Percentiles rank a stretch among this genome's conserved stretches.
phyloP scores from a whole-genome alignment of 2,329 filamentous ascomycete genomes.

The Diaporthe velutina region DNA sequence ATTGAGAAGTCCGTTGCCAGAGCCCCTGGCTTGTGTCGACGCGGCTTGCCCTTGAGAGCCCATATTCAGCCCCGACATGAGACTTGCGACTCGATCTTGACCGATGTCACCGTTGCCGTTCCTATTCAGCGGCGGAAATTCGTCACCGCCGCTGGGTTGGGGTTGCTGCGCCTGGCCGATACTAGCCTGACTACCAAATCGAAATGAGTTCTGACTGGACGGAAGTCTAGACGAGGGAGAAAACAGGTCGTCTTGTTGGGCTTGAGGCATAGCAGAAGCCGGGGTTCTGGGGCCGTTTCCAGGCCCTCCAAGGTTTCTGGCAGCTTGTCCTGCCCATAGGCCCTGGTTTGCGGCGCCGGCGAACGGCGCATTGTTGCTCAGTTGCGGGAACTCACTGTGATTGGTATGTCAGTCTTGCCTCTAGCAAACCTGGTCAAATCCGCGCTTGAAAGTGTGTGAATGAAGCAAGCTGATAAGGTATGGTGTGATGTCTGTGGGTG shows the following conservation, averaged over 20 bases:
- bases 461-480: background rate
- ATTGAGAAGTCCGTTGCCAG: slow-evolving; percentile 73
- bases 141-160: slow-evolving; percentile 65
- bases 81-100: slow-evolving; percentile 64
- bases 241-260: slow-evolving; percentile 63
- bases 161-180: slow-evolving; percentile 59
- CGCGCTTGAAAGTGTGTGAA: no score
- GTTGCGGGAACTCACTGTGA: slow-evolving; percentile 73
- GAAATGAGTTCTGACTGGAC: slow-evolving; percentile 62
- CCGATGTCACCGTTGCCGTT: slow-evolving; percentile 69
- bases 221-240: slow-evolving; percentile 52
- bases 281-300: slow-evolving; percentile 61
- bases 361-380: slow-evolving; percentile 67
- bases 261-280: slow-evolving; percentile 62
- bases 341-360: slow-evolving; percentile 62
- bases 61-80: slow-evolving; percentile 64
- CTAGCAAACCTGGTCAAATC: background rate
- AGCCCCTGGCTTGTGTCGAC: slow-evolving; percentile 57
- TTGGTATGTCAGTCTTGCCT: slow-evolving; percentile 43
- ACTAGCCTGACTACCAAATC: slow-evolving; percentile 64
- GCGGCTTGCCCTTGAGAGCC: slow-evolving; percentile 59
- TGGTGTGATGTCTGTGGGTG: background rate
- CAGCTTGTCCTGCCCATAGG: slow-evolving; percentile 66
- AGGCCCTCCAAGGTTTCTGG: slow-evolving; percentile 61
- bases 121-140: slow-evolving; percentile 73